phyloP scores from a whole-genome alignment of 23 red algal genomes.

The Agarophyton chilense region DNA sequence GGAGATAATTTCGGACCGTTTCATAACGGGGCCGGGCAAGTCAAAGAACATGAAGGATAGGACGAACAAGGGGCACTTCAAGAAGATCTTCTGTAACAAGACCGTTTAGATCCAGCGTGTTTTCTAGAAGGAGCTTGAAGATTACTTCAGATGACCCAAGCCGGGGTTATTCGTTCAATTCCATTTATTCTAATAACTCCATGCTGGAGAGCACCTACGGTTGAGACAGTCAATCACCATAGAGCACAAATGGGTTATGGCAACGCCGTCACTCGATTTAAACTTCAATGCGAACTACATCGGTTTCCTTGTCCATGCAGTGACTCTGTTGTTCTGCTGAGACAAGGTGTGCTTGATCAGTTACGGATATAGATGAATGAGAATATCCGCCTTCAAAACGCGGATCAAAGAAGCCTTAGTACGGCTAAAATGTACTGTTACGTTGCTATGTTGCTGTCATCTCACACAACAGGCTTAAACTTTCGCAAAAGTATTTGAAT shows the following conservation, averaged over 20 bases:
- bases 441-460: background rate
- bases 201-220: conserved; percentile 16
- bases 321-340: background rate
- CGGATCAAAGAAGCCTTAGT: background rate
- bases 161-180: too few species aligned
- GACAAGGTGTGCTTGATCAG: background rate
- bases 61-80: too few species aligned
- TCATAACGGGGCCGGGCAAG: too few species aligned
- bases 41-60: too few species aligned
- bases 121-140: too few species aligned
- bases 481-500: background rate
- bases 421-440: background rate
- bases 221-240: conserved; percentile 10
- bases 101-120: too few species aligned
- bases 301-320: background rate
- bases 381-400: conserved; percentile 6
- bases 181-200: too few species aligned
- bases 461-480: conserved; percentile 14
- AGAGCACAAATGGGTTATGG: conserved; percentile 13
- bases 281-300: conserved; percentile 6
- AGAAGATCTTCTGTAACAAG: too few species aligned
- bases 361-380: conserved; percentile 6
- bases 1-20: too few species aligned
- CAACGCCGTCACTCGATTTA: conserved; percentile 20
- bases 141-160: too few species aligned